Evolutionary conservation across 2,329 filamentous ascomycete species (phyloP), one percentile per base, ranked within the genome.

Genomic region (Teratosphaeriaceae sp.): DNA sequence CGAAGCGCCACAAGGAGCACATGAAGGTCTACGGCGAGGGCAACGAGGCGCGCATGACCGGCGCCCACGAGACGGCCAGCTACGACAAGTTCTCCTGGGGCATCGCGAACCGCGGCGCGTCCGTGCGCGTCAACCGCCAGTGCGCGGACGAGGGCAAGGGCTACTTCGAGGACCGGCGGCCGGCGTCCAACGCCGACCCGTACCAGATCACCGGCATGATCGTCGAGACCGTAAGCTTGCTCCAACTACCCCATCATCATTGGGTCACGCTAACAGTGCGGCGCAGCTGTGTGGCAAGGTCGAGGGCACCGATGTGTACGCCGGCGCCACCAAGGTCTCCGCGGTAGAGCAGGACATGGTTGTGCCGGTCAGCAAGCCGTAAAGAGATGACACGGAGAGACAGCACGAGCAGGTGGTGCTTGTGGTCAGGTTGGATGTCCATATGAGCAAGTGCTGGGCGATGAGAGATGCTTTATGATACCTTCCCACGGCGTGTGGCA

Each of bases 81-180:
- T 96, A 95, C 62, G 90, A 98, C 64, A 79, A 84, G 66, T 98
- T 98, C 79, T 82, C 80, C 57, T 97, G 83, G 69, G 90, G 92
- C 64, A 83, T 97, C 49, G 92, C 92, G 67, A 90, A 97, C 82
- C 88, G 92, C 70, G 92, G 90, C 62, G 84, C 86, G 46, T 94
- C 85, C 29, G 89, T 97, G 61, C 87, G 92, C 67, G 92, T 98
- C 58, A 89, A 89, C 58, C 83, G 88, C 60, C 81, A 88, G 59
- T 80, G 78, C 57, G 88, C 85, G 38, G 82, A 85, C 65, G 86
- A 94, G 69, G 88, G 88, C 68, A 92, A 85, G 73, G 89, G 89
- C 52, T 96, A 96, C 79, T 95, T 96, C 55, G 88, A 96, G 69
- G 71, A 74, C 61, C 69, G 71, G 51, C 65, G 71, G 52, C 71